Base-by-base conservation (phyloP, 306 rosid genomes). In the Pterocarpus macrocarpus region DNA sequence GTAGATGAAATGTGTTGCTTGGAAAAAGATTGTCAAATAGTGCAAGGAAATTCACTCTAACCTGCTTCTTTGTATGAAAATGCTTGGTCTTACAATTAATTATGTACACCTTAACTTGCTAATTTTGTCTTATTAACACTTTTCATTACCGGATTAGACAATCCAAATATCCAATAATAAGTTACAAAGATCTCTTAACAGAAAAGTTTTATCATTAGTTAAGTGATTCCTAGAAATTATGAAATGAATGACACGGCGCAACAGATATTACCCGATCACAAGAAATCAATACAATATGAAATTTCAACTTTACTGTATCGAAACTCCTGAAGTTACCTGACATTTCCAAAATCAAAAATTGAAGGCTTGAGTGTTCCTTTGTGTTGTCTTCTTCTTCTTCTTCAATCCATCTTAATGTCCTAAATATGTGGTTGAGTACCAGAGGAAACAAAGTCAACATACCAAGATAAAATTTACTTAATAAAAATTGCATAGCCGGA, bases 321-420 rank as follows among this genome's bases (percentile, higher is more conserved):
- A 73, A 61, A 28, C 15, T 56, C 36, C 35, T 43, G 3, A 44
- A 38, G 41, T 64, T 81, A 95, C 98, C 97, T 76, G 99, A 92
- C 90, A 95, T 75, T 11, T 95, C 99, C 50, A 95, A 79, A 69
- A 95, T 62, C 34, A 91, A 71, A 76, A 74, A 91, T 14, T 28
- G 90, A 80, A 95, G 82, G 83, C 70, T 62, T 2, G 83, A 71
- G n/a, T 36, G 83, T 64, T 87, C 86, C 79, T 90, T 81, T 35
- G 33, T 75, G 50, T 73, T 74, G 16, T 87, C 89, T 75, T 88
- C 91, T 12, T 80, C 86, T 76, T 91, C 94, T 8, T 92, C 98
- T 81, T 91, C 97, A 50, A 95, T 84, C 99, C 99, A 95, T 87
- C 99, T 85, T 70, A 87, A 74, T 72, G 92, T 89, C 90, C 99